Evolutionary conservation across 345 rosid species (phyloP).

Genomic region (Theobroma cacao): DNA sequence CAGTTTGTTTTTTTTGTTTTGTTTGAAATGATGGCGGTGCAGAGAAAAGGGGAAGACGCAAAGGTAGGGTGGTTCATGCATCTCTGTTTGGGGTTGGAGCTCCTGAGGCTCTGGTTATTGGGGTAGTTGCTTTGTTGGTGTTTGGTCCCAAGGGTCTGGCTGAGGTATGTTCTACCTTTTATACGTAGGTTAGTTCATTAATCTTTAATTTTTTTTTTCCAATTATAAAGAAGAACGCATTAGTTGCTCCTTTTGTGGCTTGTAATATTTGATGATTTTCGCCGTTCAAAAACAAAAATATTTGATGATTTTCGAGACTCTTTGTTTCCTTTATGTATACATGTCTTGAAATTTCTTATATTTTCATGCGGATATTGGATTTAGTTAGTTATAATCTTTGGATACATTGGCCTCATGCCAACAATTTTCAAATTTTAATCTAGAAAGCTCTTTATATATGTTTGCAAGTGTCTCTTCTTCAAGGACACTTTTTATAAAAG

Average conservation of each 20-base stretch:
- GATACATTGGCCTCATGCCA: background rate
- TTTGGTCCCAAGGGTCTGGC: conserved; percentile 99
- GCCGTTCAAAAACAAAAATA: too few species aligned
- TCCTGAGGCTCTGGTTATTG: conserved; percentile 97
- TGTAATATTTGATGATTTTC: background rate
- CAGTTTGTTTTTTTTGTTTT: background rate
- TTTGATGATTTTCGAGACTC: background rate
- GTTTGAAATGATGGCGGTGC: conserved; percentile 23
- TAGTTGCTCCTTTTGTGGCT: background rate
- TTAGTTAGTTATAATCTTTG: background rate
- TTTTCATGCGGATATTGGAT: background rate
- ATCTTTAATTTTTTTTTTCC: background rate
- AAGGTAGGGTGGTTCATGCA: conserved; percentile 49
- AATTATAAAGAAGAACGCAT: background rate
- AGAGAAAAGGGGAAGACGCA: conserved; percentile 56
- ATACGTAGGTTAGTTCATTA: background rate
- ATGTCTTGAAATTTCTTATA: background rate
- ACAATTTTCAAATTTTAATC: background rate
- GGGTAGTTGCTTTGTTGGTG: conserved; percentile 94
- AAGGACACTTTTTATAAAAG: too few species aligned
- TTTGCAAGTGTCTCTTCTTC: too few species aligned
- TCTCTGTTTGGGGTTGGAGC: conserved; percentile 98
- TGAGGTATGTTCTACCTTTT: conserved; percentile 57
- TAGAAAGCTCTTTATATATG: too few species aligned
- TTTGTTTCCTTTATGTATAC: background rate